These are phyloP conservation scores for Davidsoniella virescens DNA, from an alignment of 2,329 filamentous ascomycete genomes.

Conservation along the genomic window DNA sequence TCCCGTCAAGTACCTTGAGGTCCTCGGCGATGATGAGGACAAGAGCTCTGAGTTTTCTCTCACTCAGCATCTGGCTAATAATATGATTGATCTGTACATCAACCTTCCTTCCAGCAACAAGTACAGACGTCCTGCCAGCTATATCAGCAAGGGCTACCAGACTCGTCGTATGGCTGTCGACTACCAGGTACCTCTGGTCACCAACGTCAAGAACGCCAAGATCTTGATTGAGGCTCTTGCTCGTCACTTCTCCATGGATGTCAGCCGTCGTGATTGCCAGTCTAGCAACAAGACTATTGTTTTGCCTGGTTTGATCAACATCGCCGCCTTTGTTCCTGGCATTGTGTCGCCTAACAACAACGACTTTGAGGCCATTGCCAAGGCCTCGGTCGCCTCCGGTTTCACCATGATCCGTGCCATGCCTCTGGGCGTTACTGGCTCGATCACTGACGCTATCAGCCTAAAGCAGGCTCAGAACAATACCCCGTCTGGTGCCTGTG, in stretches of 20 bases:
- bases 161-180: slow-evolving; percentile 97
- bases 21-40: slow-evolving; percentile 62
- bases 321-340: slow-evolving; percentile 65
- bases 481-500: slow-evolving; percentile 50
- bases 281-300: slow-evolving; percentile 67
- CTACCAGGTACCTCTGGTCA: slow-evolving; percentile 89
- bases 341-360: slow-evolving; percentile 46
- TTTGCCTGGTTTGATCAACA: slow-evolving; percentile 60
- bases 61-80: slow-evolving; percentile 91
- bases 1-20: slow-evolving; percentile 83
- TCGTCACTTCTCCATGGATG: slow-evolving; percentile 69
- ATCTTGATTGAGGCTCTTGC: slow-evolving; percentile 88
- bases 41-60: slow-evolving; percentile 94
- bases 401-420: slow-evolving; percentile 71
- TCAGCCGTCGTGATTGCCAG: slow-evolving; percentile 76
- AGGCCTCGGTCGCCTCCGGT: slow-evolving; percentile 56
- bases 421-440: slow-evolving; percentile 56
- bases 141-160: slow-evolving; percentile 95
- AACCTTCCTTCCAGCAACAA: slow-evolving; percentile 98
- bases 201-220: slow-evolving; percentile 98
- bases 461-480: slow-evolving; percentile 57
- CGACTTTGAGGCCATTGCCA: slow-evolving; percentile 54
- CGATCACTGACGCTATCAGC: slow-evolving; percentile 56
- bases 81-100: slow-evolving; percentile 97
- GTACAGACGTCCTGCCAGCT: slow-evolving; percentile 90